Evolutionary conservation across 495 filamentous ascomycete genomes (phyloP), one percentile per base, ranked within the genome.

Genomic region (Lophiostoma macrostomum): DNA sequence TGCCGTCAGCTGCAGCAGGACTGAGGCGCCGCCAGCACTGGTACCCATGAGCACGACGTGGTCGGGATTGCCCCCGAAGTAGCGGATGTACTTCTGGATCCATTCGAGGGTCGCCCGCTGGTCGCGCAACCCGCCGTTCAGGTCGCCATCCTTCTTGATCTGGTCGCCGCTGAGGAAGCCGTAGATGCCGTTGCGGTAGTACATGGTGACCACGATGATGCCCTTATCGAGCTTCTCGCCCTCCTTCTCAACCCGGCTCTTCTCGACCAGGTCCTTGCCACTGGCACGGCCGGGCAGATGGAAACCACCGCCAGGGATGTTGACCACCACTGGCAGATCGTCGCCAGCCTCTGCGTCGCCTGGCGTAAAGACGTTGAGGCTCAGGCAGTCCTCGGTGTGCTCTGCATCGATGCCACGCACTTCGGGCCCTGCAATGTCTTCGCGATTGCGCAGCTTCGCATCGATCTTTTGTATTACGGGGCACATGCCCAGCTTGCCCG

Each of bases 101-200:
- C 88, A 93, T 25, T 85, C 69, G 24, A 91, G 71, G 8, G 83
- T 84, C 57, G 87, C 73, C 6, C 79, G 71, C 61, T 87, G 83
- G 61, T 91, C 88, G 22, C 76, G 67, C 4, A 90, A 72, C 0
- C 80, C 87, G 3, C n/a, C 24, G 16, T 51, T 51, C n/a, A 59
- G 73, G 24, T 73, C 73, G 11, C 83, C 80, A 53, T 75, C 74
- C 28, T 73, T 62, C 19, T 39, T 34, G 24, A 74, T 70, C 18
- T 81, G 50, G 5, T 49, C 70, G 56, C 68, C 69, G 37, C 72
- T 69, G 1, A 85, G 70, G 67, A 76, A 89, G 2, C 85, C 85
- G 64, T 88, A 86, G 0, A 80, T 79, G 13, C 84, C 84, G 5
- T 83, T 66, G 19, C 69, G 60, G 43, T 72, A 72, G 56, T 70